phyloP scores from a whole-genome alignment of 305 asterid species.

The Rubia balearica region DNA sequence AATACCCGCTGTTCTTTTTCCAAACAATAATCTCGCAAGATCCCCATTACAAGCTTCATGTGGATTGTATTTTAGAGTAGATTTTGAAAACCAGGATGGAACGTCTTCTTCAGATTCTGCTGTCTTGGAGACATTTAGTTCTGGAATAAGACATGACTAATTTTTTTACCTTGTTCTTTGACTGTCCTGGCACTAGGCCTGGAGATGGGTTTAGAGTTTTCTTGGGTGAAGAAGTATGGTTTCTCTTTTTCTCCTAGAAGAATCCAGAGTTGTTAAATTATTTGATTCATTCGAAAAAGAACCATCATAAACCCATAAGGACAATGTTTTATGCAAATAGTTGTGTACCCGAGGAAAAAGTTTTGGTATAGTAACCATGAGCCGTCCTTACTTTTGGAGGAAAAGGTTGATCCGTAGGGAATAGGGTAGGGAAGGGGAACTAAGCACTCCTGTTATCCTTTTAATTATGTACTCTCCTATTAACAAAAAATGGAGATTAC shows the following conservation, averaged over 20 bases:
- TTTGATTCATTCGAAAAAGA: not conserved
- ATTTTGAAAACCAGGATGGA: not conserved
- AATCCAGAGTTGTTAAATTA: too few relatives aligned
- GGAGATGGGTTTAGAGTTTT: not conserved
- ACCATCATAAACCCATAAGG: not conserved
- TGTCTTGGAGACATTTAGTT: not conserved
- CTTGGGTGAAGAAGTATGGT: not conserved
- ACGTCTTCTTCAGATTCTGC: not conserved
- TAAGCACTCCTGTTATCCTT: not conserved
- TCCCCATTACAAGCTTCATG: not conserved
- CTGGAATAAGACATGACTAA: not conserved
- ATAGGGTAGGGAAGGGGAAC: not conserved
- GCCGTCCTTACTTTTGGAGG: not conserved
- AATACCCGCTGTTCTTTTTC: not conserved
- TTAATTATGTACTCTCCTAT: not conserved
- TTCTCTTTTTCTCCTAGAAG: not conserved
- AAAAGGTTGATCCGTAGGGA: not conserved
- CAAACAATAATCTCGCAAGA: not conserved
- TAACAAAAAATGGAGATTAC: not conserved
- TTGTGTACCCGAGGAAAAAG: not conserved
- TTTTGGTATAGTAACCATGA: not conserved
- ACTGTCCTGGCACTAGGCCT: not conserved
- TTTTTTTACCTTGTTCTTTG: not conserved
- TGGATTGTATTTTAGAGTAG: not conserved
- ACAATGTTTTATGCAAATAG: slow-evolving; percentile 3